A percentile compares a stretch with the other conserved stretches of the same genome.
Evolutionary conservation across 73 alveolate species (phyloP).

Genomic region (Symbiodinium pilosum): DNA sequence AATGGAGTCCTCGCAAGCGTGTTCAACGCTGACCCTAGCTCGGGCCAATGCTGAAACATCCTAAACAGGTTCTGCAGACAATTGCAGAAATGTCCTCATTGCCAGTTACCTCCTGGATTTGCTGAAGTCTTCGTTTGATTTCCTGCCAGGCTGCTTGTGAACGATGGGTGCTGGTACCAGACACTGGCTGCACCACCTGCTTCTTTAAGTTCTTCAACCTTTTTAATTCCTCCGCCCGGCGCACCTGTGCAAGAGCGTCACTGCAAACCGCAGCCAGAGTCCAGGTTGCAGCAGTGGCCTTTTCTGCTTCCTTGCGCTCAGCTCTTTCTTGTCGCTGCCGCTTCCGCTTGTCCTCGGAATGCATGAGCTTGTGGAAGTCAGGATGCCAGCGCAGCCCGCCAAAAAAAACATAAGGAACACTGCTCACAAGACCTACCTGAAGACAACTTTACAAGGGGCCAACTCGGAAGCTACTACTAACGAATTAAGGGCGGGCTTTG

Average conservation of each 20-base stretch:
- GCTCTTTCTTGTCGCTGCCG: constrained; percentile 72
- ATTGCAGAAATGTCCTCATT: background rate
- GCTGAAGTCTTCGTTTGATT: constrained; percentile 62
- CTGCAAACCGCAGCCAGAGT: no score
- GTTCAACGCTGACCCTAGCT: no score
- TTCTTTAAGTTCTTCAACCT: constrained; percentile 76
- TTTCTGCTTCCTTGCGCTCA: constrained; percentile 74
- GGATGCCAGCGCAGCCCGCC: no score
- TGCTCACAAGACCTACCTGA: no score
- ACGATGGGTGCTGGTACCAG: no score
- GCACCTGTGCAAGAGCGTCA: background rate
- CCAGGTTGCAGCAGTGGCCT: background rate
- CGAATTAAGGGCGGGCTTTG: no score
- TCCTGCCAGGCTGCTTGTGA: constrained; percentile 16
- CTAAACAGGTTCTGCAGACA: no score
- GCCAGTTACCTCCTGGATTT: constrained; percentile 75
- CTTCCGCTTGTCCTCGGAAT: constrained; percentile 45
- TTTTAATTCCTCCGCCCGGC: constrained; percentile 75
- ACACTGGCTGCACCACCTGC: constrained; percentile 3
- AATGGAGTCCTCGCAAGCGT: constrained; percentile 39
- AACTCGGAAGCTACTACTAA: no score
- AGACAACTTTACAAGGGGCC: no score
- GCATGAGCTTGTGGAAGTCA: no score
- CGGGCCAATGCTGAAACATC: no score
- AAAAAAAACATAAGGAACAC: background rate